phyloP scores from a whole-genome alignment of 768 basidiomycete genomes.

The Clitopilus passeckerianus region DNA sequence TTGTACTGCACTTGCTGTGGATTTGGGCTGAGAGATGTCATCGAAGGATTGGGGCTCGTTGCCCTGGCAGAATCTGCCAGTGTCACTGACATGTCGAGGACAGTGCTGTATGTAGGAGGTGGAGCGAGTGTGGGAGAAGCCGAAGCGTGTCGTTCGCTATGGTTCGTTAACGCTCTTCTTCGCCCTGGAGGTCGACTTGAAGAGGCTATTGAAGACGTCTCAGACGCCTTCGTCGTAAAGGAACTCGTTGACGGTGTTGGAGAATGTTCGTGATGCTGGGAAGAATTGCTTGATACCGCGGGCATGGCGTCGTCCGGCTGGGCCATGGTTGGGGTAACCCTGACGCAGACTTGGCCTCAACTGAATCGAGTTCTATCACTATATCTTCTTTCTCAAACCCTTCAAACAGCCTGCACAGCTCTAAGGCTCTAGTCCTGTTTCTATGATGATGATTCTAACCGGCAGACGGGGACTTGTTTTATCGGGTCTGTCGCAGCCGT shows the following conservation, averaged over 20 bases:
- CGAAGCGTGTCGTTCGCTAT: background rate
- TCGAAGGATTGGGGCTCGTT: background rate
- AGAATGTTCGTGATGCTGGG: background rate
- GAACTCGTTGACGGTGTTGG: background rate
- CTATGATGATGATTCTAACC: background rate
- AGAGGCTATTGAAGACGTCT: background rate
- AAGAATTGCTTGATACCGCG: background rate
- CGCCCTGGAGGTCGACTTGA: background rate
- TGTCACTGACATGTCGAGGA: constrained; percentile 1
- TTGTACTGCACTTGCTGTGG: background rate
- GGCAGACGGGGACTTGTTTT: background rate
- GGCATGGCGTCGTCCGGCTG: background rate
- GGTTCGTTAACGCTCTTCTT: background rate
- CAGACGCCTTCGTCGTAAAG: background rate
- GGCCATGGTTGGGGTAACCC: background rate
- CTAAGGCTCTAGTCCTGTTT: background rate
- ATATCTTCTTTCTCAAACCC: constrained; percentile 1
- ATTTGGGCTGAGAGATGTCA: background rate
- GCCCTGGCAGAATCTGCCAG: constrained; percentile 24
- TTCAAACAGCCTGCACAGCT: background rate
- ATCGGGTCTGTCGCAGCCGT: background rate
- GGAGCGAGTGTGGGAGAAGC: constrained; percentile 1
- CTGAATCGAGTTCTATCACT: background rate
- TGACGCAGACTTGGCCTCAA: background rate
- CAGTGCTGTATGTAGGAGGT: background rate